These are phyloP conservation scores for Gossypium longicalyx DNA, from an alignment of 345 rosid species.

Conservation along the genomic window DNA sequence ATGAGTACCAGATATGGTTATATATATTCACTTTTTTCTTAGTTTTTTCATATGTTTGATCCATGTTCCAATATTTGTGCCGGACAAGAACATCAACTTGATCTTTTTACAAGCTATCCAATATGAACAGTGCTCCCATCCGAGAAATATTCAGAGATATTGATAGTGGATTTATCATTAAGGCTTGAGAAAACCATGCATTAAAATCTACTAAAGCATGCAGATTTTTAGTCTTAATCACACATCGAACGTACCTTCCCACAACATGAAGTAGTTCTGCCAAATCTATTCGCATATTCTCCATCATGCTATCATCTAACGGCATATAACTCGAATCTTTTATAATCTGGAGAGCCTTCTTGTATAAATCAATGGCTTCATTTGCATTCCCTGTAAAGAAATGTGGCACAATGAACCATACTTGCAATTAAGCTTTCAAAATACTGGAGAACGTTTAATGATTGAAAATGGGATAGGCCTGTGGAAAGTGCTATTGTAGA, in stretches of 20 bases:
- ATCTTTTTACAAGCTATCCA: background rate
- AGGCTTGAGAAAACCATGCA: background rate
- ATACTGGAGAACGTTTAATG: background rate
- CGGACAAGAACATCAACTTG: background rate
- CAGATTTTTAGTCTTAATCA: background rate
- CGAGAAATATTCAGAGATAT: background rate
- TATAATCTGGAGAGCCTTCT: slow-evolving; percentile 55
- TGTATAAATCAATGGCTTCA: slow-evolving; percentile 65
- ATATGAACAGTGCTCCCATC: background rate
- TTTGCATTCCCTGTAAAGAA: slow-evolving; percentile 54
- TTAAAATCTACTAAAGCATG: background rate
- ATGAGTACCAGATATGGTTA: background rate
- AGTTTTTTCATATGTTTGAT: background rate
- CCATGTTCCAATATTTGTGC: background rate
- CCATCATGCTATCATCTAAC: slow-evolving; percentile 55
- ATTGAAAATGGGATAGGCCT: background rate
- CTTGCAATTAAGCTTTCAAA: slow-evolving; percentile 3
- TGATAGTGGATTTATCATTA: background rate
- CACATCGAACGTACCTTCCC: slow-evolving; percentile 50
- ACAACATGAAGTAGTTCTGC: slow-evolving; percentile 82
- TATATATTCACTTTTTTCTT: background rate
- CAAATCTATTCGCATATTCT: slow-evolving; percentile 80
- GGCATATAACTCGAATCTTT: slow-evolving; percentile 58
- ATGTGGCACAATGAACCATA: slow-evolving; percentile 4
- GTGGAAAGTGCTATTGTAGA: slow-evolving; percentile 4